Percentiles rank a stretch among this genome's conserved stretches.
These are phyloP conservation scores for Mantamonas sphyraenae DNA, from an alignment of 78 protist genomes.

Conservation along the genomic window DNA sequence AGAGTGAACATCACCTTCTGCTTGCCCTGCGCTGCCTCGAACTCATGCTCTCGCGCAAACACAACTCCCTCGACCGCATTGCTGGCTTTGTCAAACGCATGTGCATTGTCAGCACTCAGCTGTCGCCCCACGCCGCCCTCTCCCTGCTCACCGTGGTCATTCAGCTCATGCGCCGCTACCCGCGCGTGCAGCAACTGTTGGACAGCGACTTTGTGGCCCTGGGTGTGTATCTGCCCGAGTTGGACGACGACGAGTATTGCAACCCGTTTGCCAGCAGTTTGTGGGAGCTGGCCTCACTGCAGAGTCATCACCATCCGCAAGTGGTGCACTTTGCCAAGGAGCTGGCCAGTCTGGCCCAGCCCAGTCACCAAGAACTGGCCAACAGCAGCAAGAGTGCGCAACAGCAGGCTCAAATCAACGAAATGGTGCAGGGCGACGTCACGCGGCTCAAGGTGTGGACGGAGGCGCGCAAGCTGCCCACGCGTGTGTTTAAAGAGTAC, in stretches of 20 bases:
- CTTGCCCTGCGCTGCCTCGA: constrained; percentile 8
- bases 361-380: no score
- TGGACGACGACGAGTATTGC: constrained; percentile 13
- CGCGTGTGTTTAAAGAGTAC: background rate
- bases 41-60: background rate
- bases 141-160: constrained; percentile 7
- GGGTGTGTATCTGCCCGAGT: constrained; percentile 5
- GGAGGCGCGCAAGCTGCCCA: background rate
- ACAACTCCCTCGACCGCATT: constrained; percentile 3
- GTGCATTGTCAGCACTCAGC: background rate
- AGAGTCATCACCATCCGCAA: no score
- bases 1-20: no score
- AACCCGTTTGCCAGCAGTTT: constrained; percentile 14
- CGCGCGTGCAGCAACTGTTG: constrained; percentile 8
- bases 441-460: no score
- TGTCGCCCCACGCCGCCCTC: constrained; percentile 3
- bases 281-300: constrained; percentile 21
- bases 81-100: constrained; percentile 29
- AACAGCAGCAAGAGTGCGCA: no score
- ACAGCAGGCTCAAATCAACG: no score
- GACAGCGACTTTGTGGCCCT: constrained; percentile 7
- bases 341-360: no score
- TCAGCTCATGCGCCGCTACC: constrained; percentile 3
- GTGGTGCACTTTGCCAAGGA: no score
- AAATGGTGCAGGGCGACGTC: no score